Evolutionary conservation across 2,329 filamentous ascomycete genomes (phyloP), one percentile per base, ranked within the genome.

Genomic region (Fonsecaea multimorphosa): DNA sequence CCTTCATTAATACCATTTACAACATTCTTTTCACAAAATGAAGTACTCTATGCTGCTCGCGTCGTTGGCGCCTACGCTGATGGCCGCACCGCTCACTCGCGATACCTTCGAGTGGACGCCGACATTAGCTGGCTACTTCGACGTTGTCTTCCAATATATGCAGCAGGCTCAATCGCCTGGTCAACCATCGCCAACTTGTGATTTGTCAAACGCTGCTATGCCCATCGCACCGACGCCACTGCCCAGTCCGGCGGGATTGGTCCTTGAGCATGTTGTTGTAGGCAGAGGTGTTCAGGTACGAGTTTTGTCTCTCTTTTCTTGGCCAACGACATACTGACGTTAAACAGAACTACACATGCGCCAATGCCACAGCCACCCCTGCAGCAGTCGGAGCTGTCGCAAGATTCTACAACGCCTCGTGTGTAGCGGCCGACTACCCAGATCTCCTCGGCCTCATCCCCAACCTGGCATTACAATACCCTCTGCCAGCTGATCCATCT

Each of bases 291-390:
- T 91, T 7, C 80, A 82, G 76, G 80, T 82, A 49, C 9, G 54
- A 8, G 24, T 8, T 4, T 19, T n/a, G 16, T 9, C 7, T 16
- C 14, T 8, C 7, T 49, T 22, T 5, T 12, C 29, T 2, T 38
- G 8, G 44, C n/a, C 36, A 49, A n/a, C 16, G 44, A 14, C 12
- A 34, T 54, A 31, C 29, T 52, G 34, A 52, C 52, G 16, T 27
- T 27, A 55, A 46, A 49, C 89, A 97, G 81, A 97, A 97, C 84
- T 98, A 97, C 83, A 96, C 92, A 58, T 97, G 94, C 83, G 82
- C 86, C 65, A 80, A 84, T 61, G 79, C 79, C 68, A 85, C 90
- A 72, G 75, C 85, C 1, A 80, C 79, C 0, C 93, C 94, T 14
- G 82, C 81, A 9, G 83, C 88, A 19, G 78, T 83, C 57, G 94